Percentiles rank a stretch among this genome's conserved stretches.
These are phyloP conservation scores for Sclerotinia spermophila DNA, from an alignment of 2,329 filamentous ascomycete species.

Conservation along the genomic window DNA sequence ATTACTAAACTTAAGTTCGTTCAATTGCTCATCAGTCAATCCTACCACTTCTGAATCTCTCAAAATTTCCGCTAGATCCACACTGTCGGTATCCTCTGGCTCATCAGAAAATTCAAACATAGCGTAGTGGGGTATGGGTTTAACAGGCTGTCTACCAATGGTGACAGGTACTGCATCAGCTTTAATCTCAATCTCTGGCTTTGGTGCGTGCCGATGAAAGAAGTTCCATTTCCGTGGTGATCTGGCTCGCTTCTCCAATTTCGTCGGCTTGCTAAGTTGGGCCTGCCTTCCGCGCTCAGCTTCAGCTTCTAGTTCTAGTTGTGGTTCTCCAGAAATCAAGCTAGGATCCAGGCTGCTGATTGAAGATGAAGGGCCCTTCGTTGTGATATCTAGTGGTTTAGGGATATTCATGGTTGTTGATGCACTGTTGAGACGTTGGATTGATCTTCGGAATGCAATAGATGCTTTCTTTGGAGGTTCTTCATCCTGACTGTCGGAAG, in stretches of 20 bases:
- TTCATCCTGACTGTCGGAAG: slow-evolving; percentile 56
- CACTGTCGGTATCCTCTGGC: slow-evolving; percentile 29
- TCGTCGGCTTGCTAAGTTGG: slow-evolving; percentile 44
- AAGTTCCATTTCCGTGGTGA: slow-evolving; percentile 60
- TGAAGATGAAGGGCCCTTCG: slow-evolving; percentile 44
- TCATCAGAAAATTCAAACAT: slow-evolving; percentile 57
- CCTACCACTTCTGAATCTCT: slow-evolving; percentile 43
- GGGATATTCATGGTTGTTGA: slow-evolving; percentile 48
- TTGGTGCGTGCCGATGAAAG: slow-evolving; percentile 54
- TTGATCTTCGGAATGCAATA: slow-evolving; percentile 53
- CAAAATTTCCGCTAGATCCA: slow-evolving; percentile 47
- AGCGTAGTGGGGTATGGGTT: slow-evolving; percentile 56
- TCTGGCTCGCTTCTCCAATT: slow-evolving; percentile 52
- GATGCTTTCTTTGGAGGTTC: slow-evolving; percentile 50
- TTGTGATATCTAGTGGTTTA: slow-evolving; percentile 48
- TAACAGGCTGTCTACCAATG: slow-evolving; percentile 42
- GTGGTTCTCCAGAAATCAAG: slow-evolving; percentile 55
- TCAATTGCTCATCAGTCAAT: slow-evolving; percentile 34
- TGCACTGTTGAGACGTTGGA: slow-evolving; percentile 49
- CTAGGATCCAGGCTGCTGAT: slow-evolving; percentile 56
- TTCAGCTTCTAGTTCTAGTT: slow-evolving; percentile 40
- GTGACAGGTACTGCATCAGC: slow-evolving; percentile 46
- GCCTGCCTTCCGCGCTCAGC: slow-evolving; percentile 34
- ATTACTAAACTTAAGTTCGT: slow-evolving; percentile 33
- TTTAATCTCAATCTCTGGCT: slow-evolving; percentile 33